phyloP scores from a whole-genome alignment of 106 monocot species.

The Dendrobium catenatum region DNA sequence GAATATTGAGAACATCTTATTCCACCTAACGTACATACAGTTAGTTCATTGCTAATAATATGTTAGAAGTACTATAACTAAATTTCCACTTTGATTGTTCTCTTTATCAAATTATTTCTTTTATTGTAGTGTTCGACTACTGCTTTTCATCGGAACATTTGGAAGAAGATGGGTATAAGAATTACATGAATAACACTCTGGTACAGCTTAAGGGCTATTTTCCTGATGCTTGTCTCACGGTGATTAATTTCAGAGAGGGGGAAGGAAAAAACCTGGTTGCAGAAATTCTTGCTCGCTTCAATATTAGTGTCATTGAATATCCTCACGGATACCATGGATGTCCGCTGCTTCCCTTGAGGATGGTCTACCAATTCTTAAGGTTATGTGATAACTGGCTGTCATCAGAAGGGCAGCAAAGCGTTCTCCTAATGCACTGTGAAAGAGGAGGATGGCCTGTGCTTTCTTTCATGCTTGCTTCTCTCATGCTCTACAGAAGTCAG shows the following conservation, averaged over 20 bases:
- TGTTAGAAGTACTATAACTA: background rate
- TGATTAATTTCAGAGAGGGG: conserved; percentile 59
- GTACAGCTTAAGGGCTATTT: conserved; percentile 59
- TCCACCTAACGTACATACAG: no score
- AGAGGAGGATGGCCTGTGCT: conserved; percentile 91
- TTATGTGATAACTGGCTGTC: conserved; percentile 76
- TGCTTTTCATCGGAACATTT: conserved; percentile 77
- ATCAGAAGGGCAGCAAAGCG: conserved; percentile 54
- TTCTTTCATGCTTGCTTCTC: conserved; percentile 89
- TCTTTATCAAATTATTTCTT: background rate
- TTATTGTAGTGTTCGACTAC: conserved; percentile 76
- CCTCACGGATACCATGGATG: conserved; percentile 67
- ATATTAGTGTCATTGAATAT: conserved; percentile 62
- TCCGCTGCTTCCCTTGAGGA: conserved; percentile 79
- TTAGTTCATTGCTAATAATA: no score
- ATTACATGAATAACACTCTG: conserved; percentile 63
- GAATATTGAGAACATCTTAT: no score
- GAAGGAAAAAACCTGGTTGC: conserved; percentile 46
- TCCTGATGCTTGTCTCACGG: conserved; percentile 72
- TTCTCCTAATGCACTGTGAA: conserved; percentile 93
- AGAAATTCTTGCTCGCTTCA: conserved; percentile 40
- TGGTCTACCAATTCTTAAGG: conserved; percentile 64
- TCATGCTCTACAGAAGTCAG: conserved; percentile 77
- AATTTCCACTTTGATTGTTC: background rate
- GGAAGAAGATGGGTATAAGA: conserved; percentile 54